These are phyloP conservation scores for Salix arbutifolia DNA, from an alignment of 345 rosid species.

Conservation along the genomic window DNA sequence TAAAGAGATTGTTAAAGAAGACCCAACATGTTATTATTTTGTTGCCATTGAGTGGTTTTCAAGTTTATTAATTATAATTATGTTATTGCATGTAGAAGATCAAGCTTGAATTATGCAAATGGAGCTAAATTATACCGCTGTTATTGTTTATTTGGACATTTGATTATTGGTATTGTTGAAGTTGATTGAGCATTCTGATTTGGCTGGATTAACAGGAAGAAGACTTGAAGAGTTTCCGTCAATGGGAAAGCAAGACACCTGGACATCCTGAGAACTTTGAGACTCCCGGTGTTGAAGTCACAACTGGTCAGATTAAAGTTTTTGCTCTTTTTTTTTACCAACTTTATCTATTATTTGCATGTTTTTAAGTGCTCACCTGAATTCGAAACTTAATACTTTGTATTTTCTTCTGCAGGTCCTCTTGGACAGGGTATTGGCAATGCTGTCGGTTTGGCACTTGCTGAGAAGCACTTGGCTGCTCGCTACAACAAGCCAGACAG, in stretches of 20 bases:
- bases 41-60: neutral
- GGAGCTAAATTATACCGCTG: neutral
- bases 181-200: no score
- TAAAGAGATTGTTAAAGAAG: neutral
- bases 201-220: constrained; percentile 51
- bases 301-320: constrained; percentile 62
- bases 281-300: constrained; percentile 98
- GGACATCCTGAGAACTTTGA: constrained; percentile 99
- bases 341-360: neutral
- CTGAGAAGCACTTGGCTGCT: constrained; percentile 89
- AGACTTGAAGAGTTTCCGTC: constrained; percentile 85
- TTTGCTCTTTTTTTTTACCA: neutral
- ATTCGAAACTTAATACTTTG: neutral
- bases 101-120: neutral
- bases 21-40: neutral
- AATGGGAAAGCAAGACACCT: constrained; percentile 96
- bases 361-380: neutral
- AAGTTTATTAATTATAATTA: neutral
- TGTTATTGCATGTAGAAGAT: neutral
- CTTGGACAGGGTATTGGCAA: constrained; percentile 92
- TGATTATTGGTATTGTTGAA: no score
- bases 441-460: constrained; percentile 95
- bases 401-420: constrained; percentile 51
- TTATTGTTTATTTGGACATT: neutral
- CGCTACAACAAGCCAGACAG: constrained; percentile 78